phyloP scores from a whole-genome alignment of 2,329 filamentous ascomycete genomes.

The Microsporum audouinii region DNA sequence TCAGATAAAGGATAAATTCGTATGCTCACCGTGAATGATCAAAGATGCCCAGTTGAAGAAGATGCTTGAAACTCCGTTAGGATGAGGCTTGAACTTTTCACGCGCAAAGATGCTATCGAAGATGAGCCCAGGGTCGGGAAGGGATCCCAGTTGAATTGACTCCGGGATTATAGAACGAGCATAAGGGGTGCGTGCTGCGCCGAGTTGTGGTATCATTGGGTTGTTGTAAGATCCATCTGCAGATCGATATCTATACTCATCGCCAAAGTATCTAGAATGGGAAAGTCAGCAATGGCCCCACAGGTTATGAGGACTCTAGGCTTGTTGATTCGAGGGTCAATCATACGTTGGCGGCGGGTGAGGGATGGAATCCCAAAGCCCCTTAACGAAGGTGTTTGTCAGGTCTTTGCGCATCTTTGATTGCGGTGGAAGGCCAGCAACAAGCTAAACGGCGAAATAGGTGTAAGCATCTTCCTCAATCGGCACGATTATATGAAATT shows the following conservation, averaged over 20 bases:
- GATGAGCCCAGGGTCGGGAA: conserved; percentile 20
- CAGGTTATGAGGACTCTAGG: too few relatives aligned
- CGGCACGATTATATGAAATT: neutral
- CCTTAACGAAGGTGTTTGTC: conserved; percentile 55
- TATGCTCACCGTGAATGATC: conserved; percentile 37
- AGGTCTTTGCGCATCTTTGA: conserved; percentile 52
- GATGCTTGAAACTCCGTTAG: conserved; percentile 37
- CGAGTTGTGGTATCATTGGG: conserved; percentile 17
- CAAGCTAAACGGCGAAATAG: conserved; percentile 37
- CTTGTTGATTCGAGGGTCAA: too few relatives aligned
- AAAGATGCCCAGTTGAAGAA: conserved; percentile 42
- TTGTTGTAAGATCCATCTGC: conserved; percentile 23
- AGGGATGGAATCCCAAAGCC: conserved; percentile 60
- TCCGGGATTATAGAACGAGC: conserved; percentile 17
- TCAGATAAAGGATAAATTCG: neutral
- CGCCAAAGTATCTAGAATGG: conserved; percentile 22
- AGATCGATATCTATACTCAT: conserved; percentile 23
- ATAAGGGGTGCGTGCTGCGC: conserved; percentile 21
- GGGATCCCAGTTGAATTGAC: conserved; percentile 14
- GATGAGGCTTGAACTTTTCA: conserved; percentile 26
- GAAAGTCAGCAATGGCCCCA: conserved; percentile 15
- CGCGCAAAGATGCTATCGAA: conserved; percentile 39
- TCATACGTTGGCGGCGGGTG: conserved; percentile 59
- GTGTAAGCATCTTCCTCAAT: neutral
- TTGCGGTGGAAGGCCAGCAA: conserved; percentile 50